Conservation (phyloP, 345 rosid species). For the Populus nigra region DNA sequence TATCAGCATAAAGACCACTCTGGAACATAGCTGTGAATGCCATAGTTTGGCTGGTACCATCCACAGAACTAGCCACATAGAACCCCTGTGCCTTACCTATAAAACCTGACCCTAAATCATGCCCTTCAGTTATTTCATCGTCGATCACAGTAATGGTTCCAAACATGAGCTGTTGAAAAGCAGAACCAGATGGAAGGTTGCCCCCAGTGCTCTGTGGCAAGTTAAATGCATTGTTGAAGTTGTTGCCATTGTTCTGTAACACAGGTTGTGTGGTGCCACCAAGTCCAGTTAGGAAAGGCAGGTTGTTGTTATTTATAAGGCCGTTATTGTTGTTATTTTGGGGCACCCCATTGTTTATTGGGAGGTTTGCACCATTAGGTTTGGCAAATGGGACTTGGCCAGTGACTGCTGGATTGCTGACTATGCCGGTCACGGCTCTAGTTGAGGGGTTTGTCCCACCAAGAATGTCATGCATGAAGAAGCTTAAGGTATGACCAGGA, state of each 20-base stretch:
- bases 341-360: slow-evolving; percentile 60
- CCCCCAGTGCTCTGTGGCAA: slow-evolving; percentile 47
- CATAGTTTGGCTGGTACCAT: slow-evolving; percentile 77
- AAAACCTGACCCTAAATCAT: slow-evolving; percentile 61
- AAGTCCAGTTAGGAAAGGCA: slow-evolving; percentile 76
- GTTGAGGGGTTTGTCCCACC: slow-evolving; percentile 77
- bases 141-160: slow-evolving; percentile 81
- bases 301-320: slow-evolving; percentile 69
- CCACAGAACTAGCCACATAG: slow-evolving; percentile 69
- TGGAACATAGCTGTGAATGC: slow-evolving; percentile 79
- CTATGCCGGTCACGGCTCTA: slow-evolving; percentile 68
- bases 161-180: slow-evolving; percentile 67
- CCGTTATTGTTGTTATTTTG: slow-evolving; percentile 61
- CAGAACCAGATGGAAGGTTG: slow-evolving; percentile 48
- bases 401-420: slow-evolving; percentile 56
- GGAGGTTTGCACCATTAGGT: slow-evolving; percentile 77
- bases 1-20: slow-evolving; percentile 62
- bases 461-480: slow-evolving; percentile 81
- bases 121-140: slow-evolving; percentile 71
- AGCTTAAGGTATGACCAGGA: slow-evolving; percentile 22
- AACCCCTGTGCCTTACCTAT: slow-evolving; percentile 88
- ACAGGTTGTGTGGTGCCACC: slow-evolving; percentile 57
- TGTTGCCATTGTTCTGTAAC: slow-evolving; percentile 50
- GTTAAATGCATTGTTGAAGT: slow-evolving; percentile 40
- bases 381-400: slow-evolving; percentile 86